These are phyloP conservation scores for Atkinsonella hypoxylon DNA, from an alignment of 2,329 filamentous ascomycete genomes.

Conservation along the genomic window DNA sequence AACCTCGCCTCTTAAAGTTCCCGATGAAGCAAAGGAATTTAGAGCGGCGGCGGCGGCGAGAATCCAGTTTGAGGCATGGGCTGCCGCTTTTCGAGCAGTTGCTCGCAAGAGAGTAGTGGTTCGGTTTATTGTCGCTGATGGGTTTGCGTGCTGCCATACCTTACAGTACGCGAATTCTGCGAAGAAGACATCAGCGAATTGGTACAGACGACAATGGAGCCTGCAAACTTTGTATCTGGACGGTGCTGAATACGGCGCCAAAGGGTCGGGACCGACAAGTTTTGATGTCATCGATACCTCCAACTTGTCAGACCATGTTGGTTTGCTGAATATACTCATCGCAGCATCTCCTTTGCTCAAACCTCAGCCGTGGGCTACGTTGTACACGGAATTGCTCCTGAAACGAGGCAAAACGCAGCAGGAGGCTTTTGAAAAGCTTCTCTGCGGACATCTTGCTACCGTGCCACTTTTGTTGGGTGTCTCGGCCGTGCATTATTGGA, in stretches of 20 bases:
- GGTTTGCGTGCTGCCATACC: conserved; percentile 37
- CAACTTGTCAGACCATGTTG: conserved; percentile 29
- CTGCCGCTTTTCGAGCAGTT: conserved; percentile 13
- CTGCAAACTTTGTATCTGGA: conserved; percentile 30
- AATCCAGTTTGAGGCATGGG: conserved; percentile 36
- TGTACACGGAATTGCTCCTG: conserved; percentile 36
- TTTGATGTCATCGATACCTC: conserved; percentile 48
- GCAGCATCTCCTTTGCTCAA: conserved; percentile 35
- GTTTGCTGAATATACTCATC: conserved; percentile 26
- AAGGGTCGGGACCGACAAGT: conserved; percentile 20
- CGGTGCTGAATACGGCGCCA: conserved; percentile 24
- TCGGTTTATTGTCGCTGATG: conserved; percentile 36
- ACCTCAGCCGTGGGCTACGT: conserved; percentile 27
- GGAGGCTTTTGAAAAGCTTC: conserved; percentile 25
- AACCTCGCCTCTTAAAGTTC: conserved; percentile 25
- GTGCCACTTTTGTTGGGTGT: conserved; percentile 40
- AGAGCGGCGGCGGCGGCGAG: conserved; percentile 24
- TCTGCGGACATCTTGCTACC: conserved; percentile 34
- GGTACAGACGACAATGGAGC: conserved; percentile 30
- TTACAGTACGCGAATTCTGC: conserved; percentile 29
- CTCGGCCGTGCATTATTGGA: conserved; percentile 35
- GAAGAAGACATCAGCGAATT: conserved; percentile 22
- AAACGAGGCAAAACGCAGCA: conserved; percentile 15
- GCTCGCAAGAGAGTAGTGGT: conserved; percentile 28
- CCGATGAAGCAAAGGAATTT: conserved; percentile 8